phyloP scores from a whole-genome alignment of 352 stramenopile species.

The Pythium phragmiticola region DNA sequence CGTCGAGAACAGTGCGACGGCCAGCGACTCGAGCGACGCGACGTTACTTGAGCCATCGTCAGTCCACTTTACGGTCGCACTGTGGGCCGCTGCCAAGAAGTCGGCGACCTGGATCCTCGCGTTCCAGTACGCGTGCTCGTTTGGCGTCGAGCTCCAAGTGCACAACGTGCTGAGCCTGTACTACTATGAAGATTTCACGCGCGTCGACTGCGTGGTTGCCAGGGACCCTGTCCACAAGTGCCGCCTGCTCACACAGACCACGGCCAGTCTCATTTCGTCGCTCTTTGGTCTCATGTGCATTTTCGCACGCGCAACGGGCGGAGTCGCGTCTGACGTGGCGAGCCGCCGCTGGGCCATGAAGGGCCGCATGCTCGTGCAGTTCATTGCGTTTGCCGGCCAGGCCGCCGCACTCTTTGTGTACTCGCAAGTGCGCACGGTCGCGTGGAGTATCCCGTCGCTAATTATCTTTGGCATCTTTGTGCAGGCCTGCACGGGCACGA shows the following conservation, averaged over 20 bases:
- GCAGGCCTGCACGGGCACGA: constrained; percentile 62
- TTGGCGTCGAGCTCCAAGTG: constrained; percentile 93
- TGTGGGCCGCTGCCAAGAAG: constrained; percentile 36
- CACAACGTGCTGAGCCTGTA: constrained; percentile 92
- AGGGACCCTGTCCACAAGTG: constrained; percentile 25
- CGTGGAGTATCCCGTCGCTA: constrained; percentile 70
- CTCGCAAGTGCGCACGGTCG: constrained; percentile 43
- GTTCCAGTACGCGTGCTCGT: constrained; percentile 92
- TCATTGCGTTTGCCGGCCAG: constrained; percentile 69
- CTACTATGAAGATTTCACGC: constrained; percentile 88
- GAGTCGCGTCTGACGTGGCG: constrained; percentile 74
- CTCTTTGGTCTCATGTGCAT: constrained; percentile 94
- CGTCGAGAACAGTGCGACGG: not conserved
- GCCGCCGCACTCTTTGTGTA: constrained; percentile 85
- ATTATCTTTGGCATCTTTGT: constrained; percentile 91
- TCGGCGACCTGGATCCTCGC: constrained; percentile 91
- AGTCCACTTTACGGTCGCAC: constrained; percentile 17
- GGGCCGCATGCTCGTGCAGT: constrained; percentile 81
- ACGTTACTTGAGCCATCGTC: constrained; percentile 16
- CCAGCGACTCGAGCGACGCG: constrained; percentile 19
- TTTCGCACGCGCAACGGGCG: constrained; percentile 88
- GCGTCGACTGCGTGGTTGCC: constrained; percentile 41
- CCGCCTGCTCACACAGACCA: constrained; percentile 40
- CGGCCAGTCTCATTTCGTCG: constrained; percentile 81
- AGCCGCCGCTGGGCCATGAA: constrained; percentile 83